Evolutionary conservation across 768 basidiomycete species (phyloP).

Genomic region (Serendipita sp.): DNA sequence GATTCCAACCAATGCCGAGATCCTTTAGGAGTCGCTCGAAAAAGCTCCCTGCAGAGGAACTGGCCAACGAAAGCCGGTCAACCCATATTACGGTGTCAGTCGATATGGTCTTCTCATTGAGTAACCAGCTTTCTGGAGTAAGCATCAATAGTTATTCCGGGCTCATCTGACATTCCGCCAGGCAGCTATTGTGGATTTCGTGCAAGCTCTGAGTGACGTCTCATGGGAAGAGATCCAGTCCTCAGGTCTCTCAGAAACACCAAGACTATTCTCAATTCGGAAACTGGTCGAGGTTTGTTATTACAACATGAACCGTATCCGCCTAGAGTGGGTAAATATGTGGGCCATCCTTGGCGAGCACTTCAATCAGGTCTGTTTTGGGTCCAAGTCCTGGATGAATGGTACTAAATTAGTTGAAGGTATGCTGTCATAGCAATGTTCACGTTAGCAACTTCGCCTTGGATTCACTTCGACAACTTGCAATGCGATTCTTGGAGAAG

Average conservation of each 20-base stretch:
- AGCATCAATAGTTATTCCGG: conserved; percentile 18
- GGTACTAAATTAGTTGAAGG: conserved; percentile 30
- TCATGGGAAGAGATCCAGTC: conserved; percentile 99
- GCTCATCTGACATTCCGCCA: conserved; percentile 19
- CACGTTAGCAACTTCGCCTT: conserved; percentile 94
- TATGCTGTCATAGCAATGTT: conserved; percentile 95
- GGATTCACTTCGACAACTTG: conserved; percentile 88
- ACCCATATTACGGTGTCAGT: conserved; percentile 97
- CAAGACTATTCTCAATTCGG: conserved; percentile 89
- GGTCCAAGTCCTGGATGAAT: background rate
- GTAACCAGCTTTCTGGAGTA: conserved; percentile 88
- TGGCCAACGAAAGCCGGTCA: conserved; percentile 91
- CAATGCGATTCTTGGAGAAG: conserved; percentile 98
- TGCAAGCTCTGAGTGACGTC: conserved; percentile 85
- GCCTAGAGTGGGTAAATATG: conserved; percentile 93
- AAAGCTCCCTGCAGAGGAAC: conserved; percentile 72
- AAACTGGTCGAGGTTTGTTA: conserved; percentile 98
- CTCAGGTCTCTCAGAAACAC: conserved; percentile 84
- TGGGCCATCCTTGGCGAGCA: conserved; percentile 98
- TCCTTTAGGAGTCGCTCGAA: conserved; percentile 23
- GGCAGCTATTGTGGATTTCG: conserved; percentile 96
- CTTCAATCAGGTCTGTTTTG: conserved; percentile 70
- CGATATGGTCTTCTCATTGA: conserved; percentile 97
- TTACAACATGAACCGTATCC: conserved; percentile 97
- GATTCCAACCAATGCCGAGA: background rate